phyloP scores from a whole-genome alignment of 2,329 filamentous ascomycete genomes.

The Didymella exigua region DNA sequence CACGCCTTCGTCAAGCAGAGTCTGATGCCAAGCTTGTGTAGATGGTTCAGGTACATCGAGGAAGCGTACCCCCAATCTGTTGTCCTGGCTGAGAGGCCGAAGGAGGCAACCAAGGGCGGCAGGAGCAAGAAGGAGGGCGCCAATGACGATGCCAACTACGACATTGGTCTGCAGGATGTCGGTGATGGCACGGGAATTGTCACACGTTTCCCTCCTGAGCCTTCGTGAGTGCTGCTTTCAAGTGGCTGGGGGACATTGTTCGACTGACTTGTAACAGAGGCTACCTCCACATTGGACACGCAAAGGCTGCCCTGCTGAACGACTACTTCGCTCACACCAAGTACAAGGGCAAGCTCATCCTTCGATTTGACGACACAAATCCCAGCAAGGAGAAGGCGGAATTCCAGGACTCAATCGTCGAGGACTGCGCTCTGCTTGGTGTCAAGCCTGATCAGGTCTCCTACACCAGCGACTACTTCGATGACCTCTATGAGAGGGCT shows the following conservation, averaged over 20 bases:
- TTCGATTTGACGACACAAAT: conserved; percentile 97
- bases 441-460: conserved; percentile 86
- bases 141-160: conserved; percentile 84
- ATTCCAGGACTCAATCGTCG: conserved; percentile 90
- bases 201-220: conserved; percentile 91
- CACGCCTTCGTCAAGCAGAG: conserved; percentile 81
- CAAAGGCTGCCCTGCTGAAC: conserved; percentile 90
- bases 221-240: conserved; percentile 67
- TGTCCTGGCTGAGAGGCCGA: conserved; percentile 64
- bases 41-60: conserved; percentile 90
- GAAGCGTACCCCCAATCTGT: conserved; percentile 78
- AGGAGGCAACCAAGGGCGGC: conserved; percentile 58
- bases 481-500: conserved; percentile 85
- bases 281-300: conserved; percentile 94
- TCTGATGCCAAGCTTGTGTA: conserved; percentile 73
- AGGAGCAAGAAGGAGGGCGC: conserved; percentile 79
- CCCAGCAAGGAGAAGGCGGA: conserved; percentile 97
- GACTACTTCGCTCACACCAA: conserved; percentile 96
- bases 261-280: conserved; percentile 53
- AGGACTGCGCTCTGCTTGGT: conserved; percentile 89
- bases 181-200: conserved; percentile 78
- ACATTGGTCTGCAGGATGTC: conserved; percentile 82
- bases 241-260: not conserved
- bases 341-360: conserved; percentile 86
- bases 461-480: conserved; percentile 95